These are phyloP conservation scores for Fusarium sp. DNA, from an alignment of 2,329 filamentous ascomycete species.

Conservation along the genomic window DNA sequence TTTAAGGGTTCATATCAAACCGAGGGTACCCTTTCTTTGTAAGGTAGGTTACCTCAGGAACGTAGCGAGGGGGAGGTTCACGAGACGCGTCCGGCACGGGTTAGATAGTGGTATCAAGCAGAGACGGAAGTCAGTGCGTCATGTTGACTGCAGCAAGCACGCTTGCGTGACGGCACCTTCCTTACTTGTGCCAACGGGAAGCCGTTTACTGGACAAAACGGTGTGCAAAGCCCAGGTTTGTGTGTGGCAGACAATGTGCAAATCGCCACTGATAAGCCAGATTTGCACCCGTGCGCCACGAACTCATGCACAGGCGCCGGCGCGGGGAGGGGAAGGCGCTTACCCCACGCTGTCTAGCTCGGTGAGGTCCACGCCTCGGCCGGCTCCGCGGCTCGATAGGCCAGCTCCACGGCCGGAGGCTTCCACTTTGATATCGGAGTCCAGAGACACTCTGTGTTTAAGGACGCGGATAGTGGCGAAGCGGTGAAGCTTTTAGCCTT, in stretches of 20 bases:
- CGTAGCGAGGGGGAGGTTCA: conserved; percentile 22
- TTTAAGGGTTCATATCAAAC: conserved; percentile 42
- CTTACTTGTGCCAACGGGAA: conserved; percentile 36
- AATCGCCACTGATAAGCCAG: conserved; percentile 48
- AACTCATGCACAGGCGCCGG: conserved; percentile 13
- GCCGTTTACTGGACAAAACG: conserved; percentile 26
- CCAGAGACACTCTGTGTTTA: conserved; percentile 21
- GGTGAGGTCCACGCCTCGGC: conserved; percentile 44
- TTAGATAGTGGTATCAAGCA: conserved; percentile 43
- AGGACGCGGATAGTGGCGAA: neutral
- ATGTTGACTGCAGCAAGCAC: conserved; percentile 31
- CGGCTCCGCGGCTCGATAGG: conserved; percentile 51
- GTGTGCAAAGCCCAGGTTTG: conserved; percentile 28
- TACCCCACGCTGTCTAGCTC: conserved; percentile 43
- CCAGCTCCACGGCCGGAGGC: conserved; percentile 48
- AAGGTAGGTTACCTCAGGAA: conserved; percentile 2
- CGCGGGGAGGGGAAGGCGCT: conserved; percentile 40
- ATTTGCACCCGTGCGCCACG: conserved; percentile 42
- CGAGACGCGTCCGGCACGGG: conserved; percentile 34
- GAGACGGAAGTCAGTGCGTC: conserved; percentile 27
- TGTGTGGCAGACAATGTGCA: neutral
- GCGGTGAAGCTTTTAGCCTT: conserved; percentile 4
- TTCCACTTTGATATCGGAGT: conserved; percentile 47
- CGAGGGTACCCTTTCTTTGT: conserved; percentile 30
- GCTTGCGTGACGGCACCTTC: conserved; percentile 37